Evolutionary conservation across 2,329 filamentous ascomycete genomes (phyloP), one percentile per base, ranked within the genome.

Genomic region (Colletotrichum sp.): DNA sequence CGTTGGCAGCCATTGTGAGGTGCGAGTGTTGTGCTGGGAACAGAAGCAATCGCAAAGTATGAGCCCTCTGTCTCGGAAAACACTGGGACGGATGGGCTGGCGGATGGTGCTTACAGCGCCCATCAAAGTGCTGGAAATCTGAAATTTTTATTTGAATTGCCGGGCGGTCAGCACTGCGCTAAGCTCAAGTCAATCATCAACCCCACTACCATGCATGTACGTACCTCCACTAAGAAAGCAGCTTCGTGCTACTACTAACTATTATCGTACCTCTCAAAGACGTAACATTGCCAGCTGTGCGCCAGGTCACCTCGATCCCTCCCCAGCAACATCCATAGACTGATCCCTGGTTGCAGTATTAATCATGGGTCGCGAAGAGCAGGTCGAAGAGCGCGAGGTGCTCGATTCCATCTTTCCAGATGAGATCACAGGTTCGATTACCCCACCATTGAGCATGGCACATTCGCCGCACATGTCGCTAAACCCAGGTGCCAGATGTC

Each of bases 321-420:
- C 32, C 21, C 12, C n/a, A 71, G 18, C 34, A 12, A n/a, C 39
- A 15, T 9, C 62, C 57, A 21, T 28, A n/a, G 18, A 13, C 32
- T 18, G 13, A 32, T 32, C n/a, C 9, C 8, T 30, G 5, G 10
- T n/a, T 30, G 18, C 24, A 28, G 28, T 8, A 59, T 39, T n/a
- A 79, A 87, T 77, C 9, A 93, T 94, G 92, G 92, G 92, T 66
- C 90, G 87, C 84, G 96, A 99, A 89, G 97, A 99, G 77, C 97
- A 99, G 85, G 88, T 93, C 79, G 97, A 99, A 87, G 97, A 99
- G 90, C 93, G 96, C 77, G 97, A 99, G 86, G 96, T 99, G 81
- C 95, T 99, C 83, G 95, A 98, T 83, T 98, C 96, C 77, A 99
- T 99, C 83, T 99, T 99, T 80, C 96, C 97, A 2, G 96, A 99